Evolutionary conservation across 768 basidiomycete genomes (phyloP).

Genomic region (Chlorophyllum brunneum): DNA sequence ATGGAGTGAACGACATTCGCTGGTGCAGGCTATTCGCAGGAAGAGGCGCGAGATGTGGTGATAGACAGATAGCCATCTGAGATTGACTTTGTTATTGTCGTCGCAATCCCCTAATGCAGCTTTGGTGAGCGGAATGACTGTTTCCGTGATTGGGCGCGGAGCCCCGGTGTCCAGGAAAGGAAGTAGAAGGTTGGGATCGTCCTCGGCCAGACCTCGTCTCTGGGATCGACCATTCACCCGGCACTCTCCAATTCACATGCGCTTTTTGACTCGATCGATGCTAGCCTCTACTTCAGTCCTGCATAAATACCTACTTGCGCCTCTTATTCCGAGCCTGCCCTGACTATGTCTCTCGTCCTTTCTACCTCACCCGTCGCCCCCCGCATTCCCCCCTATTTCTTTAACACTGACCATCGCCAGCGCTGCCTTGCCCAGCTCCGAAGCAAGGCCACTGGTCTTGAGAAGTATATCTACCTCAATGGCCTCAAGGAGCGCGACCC

Average conservation of each 20-base stretch:
- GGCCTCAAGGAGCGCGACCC: conserved; percentile 60
- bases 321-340: conserved; percentile 11
- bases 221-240: conserved; percentile 20
- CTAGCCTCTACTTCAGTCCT: conserved; percentile 17
- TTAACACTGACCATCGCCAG: conserved; percentile 47
- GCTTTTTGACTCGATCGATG: conserved; percentile 17
- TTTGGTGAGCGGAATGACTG: conserved; percentile 14
- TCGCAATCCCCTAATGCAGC: conserved; percentile 6
- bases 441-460: conserved; percentile 50
- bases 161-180: conserved; percentile 29
- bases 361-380: conserved; percentile 11
- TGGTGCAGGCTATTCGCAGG: conserved; percentile 57
- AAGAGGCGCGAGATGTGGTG: conserved; percentile 77
- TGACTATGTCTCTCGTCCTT: conserved; percentile 11
- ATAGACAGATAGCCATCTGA: conserved; percentile 13
- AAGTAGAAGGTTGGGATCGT: conserved; percentile 25
- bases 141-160: conserved; percentile 30
- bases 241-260: conserved; percentile 25
- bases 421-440: conserved; percentile 56
- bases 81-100: not conserved
- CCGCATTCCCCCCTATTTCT: conserved; percentile 45
- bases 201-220: too few species aligned
- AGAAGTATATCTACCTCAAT: conserved; percentile 70
- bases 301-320: conserved; percentile 23
- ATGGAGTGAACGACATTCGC: conserved; percentile 71